Base-by-base conservation (phyloP, 1,284 basidiomycete genomes). In the Amylostereum chailletii region DNA sequence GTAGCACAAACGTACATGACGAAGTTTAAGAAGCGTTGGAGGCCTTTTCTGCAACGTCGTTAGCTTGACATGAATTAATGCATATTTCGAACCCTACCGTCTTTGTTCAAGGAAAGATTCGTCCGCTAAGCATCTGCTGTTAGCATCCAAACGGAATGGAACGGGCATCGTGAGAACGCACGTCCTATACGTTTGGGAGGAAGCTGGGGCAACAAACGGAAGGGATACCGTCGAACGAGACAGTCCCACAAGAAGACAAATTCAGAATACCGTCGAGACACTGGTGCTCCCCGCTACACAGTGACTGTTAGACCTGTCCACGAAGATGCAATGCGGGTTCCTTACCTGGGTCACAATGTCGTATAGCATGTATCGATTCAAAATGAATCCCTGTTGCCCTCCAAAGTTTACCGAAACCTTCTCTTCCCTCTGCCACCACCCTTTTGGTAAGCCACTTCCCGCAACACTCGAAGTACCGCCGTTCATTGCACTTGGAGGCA, bases 181-280 rank as follows among this genome's bases (percentile, higher is more conserved):
- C 91, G 83, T 63, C 89, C 88, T 53, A 96, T 75, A 42, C 90
- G 79, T 65, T 97, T 97, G 0, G 94, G 94, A 6, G 94, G 94
- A 34, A 96, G 69, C 2, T 81, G 70, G n/a, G 90, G 85, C 53
- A 95, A 75, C n/a, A 96, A 70, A 34, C 94, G 81, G 76, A 96
- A 96, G 0, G 94, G 93, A 71, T 97, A 91, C 46, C 81, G 73
- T 55, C 80, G 75, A 50, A 81, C 68, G 36, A 97, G 71, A 54
- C 83, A 86, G 52, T 94, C 90, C 77, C 90, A 86, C 27, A 97
- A 71, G 68, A 87, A 94, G 5, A 79, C 78, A 62, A 96, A 97
- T 63, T 97, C 94, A 4, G 89, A 92, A 65, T 95, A 97, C 55
- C 88, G 74, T 54, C 87, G 72, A 30, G 77, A 71, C 27, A 90